Percentiles rank a stretch among this genome's conserved stretches.
These are phyloP conservation scores for Pseudocercospora fuligena DNA, from an alignment of 2,329 filamentous ascomycete genomes.

Conservation along the genomic window DNA sequence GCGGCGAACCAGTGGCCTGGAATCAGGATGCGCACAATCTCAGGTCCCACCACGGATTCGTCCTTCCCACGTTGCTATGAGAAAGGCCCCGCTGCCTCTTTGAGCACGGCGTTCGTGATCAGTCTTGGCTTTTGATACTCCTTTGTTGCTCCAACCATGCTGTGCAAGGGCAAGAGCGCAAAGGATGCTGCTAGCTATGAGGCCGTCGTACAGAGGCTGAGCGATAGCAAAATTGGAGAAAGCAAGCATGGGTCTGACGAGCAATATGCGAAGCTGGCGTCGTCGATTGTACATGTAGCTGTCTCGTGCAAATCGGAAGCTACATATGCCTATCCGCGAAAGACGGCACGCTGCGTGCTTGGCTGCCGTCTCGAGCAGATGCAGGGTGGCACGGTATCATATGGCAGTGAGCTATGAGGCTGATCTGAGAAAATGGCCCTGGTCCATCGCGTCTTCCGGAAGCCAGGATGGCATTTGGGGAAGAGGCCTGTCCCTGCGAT, in stretches of 20 bases:
- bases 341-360: not conserved
- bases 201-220: not conserved
- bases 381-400: not conserved
- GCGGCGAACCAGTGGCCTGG: not conserved
- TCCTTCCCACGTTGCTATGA: not conserved
- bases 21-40: not conserved
- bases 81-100: not conserved
- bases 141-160: not conserved
- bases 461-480: not conserved
- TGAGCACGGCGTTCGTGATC: not conserved
- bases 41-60: not conserved
- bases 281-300: not conserved
- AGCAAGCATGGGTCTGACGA: not conserved
- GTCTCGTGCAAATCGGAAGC: not conserved
- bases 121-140: not conserved
- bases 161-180: not conserved
- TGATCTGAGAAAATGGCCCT: not conserved
- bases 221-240: not conserved
- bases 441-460: conserved; percentile 8
- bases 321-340: conserved; percentile 4
- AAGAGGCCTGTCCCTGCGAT: not conserved
- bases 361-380: not conserved
- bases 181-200: not conserved
- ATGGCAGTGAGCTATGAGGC: not conserved
- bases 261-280: not conserved